Evolutionary conservation across 805 yeast species (phyloP).

Genomic region (Saturnispora sekii): DNA sequence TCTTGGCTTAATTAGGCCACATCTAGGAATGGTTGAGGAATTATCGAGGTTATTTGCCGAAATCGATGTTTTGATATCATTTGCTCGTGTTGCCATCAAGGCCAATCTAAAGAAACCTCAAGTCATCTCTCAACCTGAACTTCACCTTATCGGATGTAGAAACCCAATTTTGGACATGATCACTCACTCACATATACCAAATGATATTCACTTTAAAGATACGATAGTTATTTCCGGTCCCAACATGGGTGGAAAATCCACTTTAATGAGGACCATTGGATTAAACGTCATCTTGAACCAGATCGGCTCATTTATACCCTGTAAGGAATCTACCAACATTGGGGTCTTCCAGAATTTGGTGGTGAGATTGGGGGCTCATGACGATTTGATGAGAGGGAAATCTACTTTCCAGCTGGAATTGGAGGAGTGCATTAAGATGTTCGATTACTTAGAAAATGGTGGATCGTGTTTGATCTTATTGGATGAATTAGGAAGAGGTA

Average conservation of each 20-base stretch:
- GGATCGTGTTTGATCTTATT: constrained; percentile 49
- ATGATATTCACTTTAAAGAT: constrained; percentile 41
- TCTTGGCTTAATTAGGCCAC: constrained; percentile 30
- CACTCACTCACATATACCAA: constrained; percentile 42
- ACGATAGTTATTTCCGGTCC: constrained; percentile 68
- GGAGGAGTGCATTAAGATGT: constrained; percentile 52
- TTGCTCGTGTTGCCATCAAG: constrained; percentile 49
- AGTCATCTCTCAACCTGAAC: constrained; percentile 35
- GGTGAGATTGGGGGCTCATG: constrained; percentile 74
- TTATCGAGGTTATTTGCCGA: constrained; percentile 40
- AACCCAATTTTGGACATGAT: constrained; percentile 25
- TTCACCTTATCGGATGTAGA: constrained; percentile 48
- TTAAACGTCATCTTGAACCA: constrained; percentile 64
- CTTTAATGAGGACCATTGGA: constrained; percentile 67
- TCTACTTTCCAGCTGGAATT: constrained; percentile 80
- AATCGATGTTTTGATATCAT: constrained; percentile 59
- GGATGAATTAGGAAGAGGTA: constrained; percentile 75
- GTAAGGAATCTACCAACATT: constrained; percentile 38
- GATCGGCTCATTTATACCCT: constrained; percentile 70
- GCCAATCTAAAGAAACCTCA: constrained; percentile 41
- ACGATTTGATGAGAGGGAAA: constrained; percentile 62
- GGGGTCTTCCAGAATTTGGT: constrained; percentile 52
- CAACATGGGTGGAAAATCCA: constrained; percentile 82
- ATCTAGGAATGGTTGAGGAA: constrained; percentile 30
- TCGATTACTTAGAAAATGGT: constrained; percentile 34